These are phyloP conservation scores for Yamadazyma kanchanaburiensis DNA, from an alignment of 1,139 yeast species.

Conservation along the genomic window DNA sequence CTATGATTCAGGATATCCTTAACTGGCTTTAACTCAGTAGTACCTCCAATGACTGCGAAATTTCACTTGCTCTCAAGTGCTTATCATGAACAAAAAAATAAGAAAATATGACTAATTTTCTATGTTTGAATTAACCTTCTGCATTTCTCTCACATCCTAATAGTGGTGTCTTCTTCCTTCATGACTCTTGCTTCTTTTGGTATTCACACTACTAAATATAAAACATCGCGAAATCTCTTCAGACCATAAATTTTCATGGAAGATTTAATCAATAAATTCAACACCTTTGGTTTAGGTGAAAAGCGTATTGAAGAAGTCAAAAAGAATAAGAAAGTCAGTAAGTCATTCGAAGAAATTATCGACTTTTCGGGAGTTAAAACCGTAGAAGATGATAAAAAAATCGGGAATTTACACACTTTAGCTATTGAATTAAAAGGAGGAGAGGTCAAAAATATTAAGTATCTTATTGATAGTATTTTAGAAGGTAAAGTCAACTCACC, in stretches of 20 bases:
- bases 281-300: slow-evolving; percentile 66
- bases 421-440: slow-evolving; percentile 63
- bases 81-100: too few relatives aligned
- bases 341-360: slow-evolving; percentile 60
- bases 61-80: too few relatives aligned
- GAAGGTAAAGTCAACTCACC: slow-evolving; percentile 63
- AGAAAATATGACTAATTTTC: too few relatives aligned
- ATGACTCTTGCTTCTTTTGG: too few relatives aligned
- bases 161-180: too few relatives aligned
- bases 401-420: slow-evolving; percentile 68
- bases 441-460: slow-evolving; percentile 40
- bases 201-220: too few relatives aligned
- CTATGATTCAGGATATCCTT: too few relatives aligned
- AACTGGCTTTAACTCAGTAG: too few relatives aligned
- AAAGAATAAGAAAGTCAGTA: slow-evolving; percentile 81
- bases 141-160: too few relatives aligned
- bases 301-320: slow-evolving; percentile 68
- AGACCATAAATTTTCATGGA: background rate
- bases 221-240: too few relatives aligned
- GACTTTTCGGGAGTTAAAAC: slow-evolving; percentile 23
- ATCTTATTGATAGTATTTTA: slow-evolving; percentile 58
- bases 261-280: slow-evolving; percentile 39
- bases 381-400: slow-evolving; percentile 42
- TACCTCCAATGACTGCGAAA: too few relatives aligned
- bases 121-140: too few relatives aligned